Base-by-base conservation (phyloP, 257 asterid genomes). In the Perilla frutescens region DNA sequence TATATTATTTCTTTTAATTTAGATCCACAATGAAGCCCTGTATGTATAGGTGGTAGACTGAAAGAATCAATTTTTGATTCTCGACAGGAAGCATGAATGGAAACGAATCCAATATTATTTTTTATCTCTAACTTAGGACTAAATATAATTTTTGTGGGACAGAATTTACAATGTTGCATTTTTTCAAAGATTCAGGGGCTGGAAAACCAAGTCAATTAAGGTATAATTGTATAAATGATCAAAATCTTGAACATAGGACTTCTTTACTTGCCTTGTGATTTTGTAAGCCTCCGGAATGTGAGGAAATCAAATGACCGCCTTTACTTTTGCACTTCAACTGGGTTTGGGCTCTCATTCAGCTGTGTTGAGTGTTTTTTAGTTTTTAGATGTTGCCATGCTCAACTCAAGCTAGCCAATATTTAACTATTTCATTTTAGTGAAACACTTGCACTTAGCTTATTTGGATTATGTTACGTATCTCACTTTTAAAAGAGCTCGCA, bases 291-390 rank as follows among this genome's bases (percentile, higher is more conserved):
- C 26, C 26, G 26, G 3, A 48, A 48, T 51, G 56, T 62, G 44
- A 20, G 11, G 51, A 15, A 74, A 55, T 60, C 48, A 4, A 65
- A n/a, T 57, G 39, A 9, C 43, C 4, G 32, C 29, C 32, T 37
- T 48, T 2, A 37, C 45, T 75, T 56, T 26, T 58, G 41, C 69
- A 47, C 37, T 48, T 32, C 4, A 57, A 48, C 62, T 55, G 39
- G 64, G 49, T 41, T 56, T 53, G 13, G 10, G 51, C 31, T 47
- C 60, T 40, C 62, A 14, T 20, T 37, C 53, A 61, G 70, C 34
- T 61, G 29, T 14, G 40, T 48, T 40, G n/a, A 6, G 39, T 43
- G 26, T 20, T 20, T 20, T 20, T 68, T 43, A 29, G 64, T 55
- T 31, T 56, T 9, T 3, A 26, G 62, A 8, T 29, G 29, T 49